Base-by-base conservation (phyloP, 768 basidiomycete genomes). In the Naematelia encephala region DNA sequence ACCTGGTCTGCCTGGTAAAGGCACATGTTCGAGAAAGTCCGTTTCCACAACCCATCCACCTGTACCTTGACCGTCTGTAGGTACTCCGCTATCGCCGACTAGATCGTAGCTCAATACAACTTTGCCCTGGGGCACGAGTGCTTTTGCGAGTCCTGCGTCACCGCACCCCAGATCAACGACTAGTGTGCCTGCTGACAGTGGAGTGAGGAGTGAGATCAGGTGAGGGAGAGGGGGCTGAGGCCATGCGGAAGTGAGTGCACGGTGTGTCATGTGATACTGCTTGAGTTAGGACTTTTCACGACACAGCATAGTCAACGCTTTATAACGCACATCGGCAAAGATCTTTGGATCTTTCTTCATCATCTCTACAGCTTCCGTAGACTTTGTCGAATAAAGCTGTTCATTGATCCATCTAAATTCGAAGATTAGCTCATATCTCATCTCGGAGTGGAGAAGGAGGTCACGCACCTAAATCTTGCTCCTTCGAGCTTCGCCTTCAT, bases 91-190 rank as follows among this genome's bases (percentile, higher is more conserved):
- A 45, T 76, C 71, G 0, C 70, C 75, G 21, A 78, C 76, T 19
- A 79, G 69, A 52, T 79, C 77, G 57, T 73, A 78, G 30, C 61
- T 65, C 22, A 78, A 61, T 1, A 74, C 69, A 29, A 70, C 60
- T 61, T 71, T 77, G 25, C 87, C 87, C 72, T 85, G 83, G 0
- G 88, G 84, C 5, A 84, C 78, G 29, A 99, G 82, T 2, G 83
- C 80, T 42, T 83, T 85, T 0, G 93, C 92, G 26, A 99, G 81
- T 5, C 87, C 83, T 22, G 92, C 96, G 74, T 97, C 93, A 23
- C 96, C 96, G 67, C 92, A 97, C 11, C 96, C 96, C 29, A 99
- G 81, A 79, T 99, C 96, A 29, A 85, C 92, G 51, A 99, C 85
- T 66, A 97, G 81, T 0, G 87, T 85, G 63, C 81, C 82, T 19